phyloP scores from a whole-genome alignment of 2,329 filamentous ascomycete genomes.

The Phymatotrichopsis omnivora region DNA sequence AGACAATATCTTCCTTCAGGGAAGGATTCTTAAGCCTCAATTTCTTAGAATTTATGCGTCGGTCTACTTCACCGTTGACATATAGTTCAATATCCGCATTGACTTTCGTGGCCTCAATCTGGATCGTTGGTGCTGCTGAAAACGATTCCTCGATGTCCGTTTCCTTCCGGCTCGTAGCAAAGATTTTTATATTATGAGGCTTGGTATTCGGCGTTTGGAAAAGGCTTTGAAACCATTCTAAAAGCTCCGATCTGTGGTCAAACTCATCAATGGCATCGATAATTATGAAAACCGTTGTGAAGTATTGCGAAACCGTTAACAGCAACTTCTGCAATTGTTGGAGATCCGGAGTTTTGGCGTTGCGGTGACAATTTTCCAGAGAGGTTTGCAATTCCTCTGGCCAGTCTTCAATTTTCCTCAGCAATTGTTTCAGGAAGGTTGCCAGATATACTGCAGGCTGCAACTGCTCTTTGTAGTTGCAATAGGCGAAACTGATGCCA shows the following conservation, averaged over 20 bases:
- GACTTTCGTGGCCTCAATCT: slow-evolving; percentile 15
- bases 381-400: not conserved
- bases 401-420: not conserved
- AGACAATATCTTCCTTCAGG: not conserved
- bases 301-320: not conserved
- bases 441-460: not conserved
- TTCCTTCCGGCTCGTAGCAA: no score
- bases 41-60: no score
- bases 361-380: not conserved
- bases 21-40: no score
- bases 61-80: slow-evolving; percentile 8
- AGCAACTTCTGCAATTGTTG: not conserved
- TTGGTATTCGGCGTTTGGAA: no score
- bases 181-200: no score
- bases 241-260: not conserved
- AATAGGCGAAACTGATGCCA: not conserved
- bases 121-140: not conserved
- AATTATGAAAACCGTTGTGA: not conserved
- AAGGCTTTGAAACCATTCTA: no score
- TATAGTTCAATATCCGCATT: slow-evolving; percentile 13
- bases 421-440: not conserved
- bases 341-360: not conserved
- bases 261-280: slow-evolving; percentile 5
- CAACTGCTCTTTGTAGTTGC: slow-evolving; percentile 1
- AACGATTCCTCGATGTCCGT: slow-evolving; percentile 11